These are phyloP conservation scores for Gamsiella multidivaricata DNA, from an alignment of 192 early-diverging fungal species.

Conservation along the genomic window DNA sequence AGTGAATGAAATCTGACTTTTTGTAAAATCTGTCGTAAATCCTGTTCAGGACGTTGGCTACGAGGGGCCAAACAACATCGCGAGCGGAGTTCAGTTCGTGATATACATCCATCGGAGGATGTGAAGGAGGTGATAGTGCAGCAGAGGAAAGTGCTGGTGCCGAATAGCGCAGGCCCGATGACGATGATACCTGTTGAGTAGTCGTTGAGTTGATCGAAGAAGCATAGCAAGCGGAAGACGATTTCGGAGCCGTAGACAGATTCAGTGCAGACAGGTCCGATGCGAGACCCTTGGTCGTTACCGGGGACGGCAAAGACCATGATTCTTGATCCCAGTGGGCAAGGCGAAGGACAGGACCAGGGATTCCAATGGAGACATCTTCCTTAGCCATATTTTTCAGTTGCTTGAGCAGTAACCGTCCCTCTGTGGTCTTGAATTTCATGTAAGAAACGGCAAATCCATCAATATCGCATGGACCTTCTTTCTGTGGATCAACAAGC, in stretches of 20 bases:
- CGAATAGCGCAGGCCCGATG: conserved; percentile 7
- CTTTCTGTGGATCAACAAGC: conserved; percentile 26
- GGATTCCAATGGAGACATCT: conserved; percentile 16
- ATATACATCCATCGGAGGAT: conserved; percentile 17
- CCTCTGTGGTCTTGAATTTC: conserved; percentile 23
- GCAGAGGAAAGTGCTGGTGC: no score
- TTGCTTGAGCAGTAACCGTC: no score
- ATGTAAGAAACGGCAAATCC: conserved; percentile 25
- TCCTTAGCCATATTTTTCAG: conserved; percentile 25
- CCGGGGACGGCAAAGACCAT: conserved; percentile 19
- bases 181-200: conserved; percentile 13
- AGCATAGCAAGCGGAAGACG: conserved; percentile 14
- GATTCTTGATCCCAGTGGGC: conserved; percentile 24
- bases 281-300: conserved; percentile 9
- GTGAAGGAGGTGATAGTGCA: conserved; percentile 1
- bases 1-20: conserved; percentile 24
- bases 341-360: conserved; percentile 16
- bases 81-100: conserved; percentile 27
- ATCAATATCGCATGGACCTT: conserved; percentile 28
- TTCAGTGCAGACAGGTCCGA: conserved; percentile 14
- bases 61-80: conserved; percentile 31
- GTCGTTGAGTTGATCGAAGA: conserved; percentile 8
- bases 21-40: conserved; percentile 19
- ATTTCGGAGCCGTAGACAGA: conserved; percentile 8
- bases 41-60: conserved; percentile 22